phyloP scores from a whole-genome alignment of 352 stramenopile genomes.

The Globisporangium uncinulatum region DNA sequence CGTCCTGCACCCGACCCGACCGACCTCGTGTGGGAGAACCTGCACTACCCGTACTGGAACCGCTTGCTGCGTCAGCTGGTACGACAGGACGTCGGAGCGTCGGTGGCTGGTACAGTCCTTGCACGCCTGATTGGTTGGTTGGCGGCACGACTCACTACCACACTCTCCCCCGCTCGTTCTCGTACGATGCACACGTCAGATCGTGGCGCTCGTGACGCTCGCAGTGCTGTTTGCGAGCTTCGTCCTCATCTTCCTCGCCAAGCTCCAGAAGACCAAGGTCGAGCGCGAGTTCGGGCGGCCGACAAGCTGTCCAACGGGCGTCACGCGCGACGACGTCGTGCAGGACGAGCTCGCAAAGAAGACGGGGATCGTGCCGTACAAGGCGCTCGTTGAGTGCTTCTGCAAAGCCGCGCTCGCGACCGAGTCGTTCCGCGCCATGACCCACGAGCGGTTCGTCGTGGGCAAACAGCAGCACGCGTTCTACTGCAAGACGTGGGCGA shows the following conservation, averaged over 20 bases:
- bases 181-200: constrained; percentile 10
- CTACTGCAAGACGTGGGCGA: constrained; percentile 70
- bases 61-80: constrained; percentile 62
- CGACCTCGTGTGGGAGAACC: constrained; percentile 83
- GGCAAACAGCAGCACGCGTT: constrained; percentile 24
- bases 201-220: constrained; percentile 65
- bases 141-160: too few species aligned
- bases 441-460: constrained; percentile 41
- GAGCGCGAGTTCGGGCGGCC: constrained; percentile 63
- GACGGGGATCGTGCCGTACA: constrained; percentile 50
- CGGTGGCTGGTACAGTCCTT: too few species aligned
- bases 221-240: constrained; percentile 70
- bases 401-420: constrained; percentile 52
- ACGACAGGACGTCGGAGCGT: constrained; percentile 4
- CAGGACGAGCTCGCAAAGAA: constrained; percentile 62
- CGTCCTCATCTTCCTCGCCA: constrained; percentile 65
- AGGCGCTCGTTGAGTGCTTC: constrained; percentile 75
- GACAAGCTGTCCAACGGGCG: constrained; percentile 45
- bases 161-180: too few species aligned
- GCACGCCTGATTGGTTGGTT: not conserved
- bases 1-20: constrained; percentile 66
- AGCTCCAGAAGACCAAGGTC: constrained; percentile 66
- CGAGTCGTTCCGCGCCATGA: constrained; percentile 58
- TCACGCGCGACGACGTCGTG: constrained; percentile 59
- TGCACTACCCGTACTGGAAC: constrained; percentile 58